These are phyloP conservation scores for Fusarium domesticum DNA, from an alignment of 2,329 filamentous ascomycete species.

Conservation along the genomic window DNA sequence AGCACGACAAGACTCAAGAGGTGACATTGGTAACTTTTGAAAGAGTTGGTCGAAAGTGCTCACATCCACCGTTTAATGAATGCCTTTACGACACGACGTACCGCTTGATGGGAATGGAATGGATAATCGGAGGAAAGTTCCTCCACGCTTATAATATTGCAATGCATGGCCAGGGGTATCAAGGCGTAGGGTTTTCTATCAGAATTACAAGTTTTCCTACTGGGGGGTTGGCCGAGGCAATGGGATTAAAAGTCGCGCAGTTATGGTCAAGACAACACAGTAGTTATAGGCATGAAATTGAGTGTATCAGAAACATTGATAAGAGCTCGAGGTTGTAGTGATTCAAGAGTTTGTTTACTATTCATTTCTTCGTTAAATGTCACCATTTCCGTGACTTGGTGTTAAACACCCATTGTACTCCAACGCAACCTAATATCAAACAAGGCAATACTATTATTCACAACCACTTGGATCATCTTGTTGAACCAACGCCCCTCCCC, in stretches of 20 bases:
- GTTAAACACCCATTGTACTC: too few species aligned
- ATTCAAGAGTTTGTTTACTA: too few species aligned
- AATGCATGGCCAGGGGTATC: slow-evolving; percentile 27
- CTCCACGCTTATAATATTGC: slow-evolving; percentile 16
- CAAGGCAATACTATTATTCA: background rate
- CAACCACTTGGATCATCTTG: background rate
- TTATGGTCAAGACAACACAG: slow-evolving; percentile 19
- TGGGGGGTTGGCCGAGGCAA: slow-evolving; percentile 3
- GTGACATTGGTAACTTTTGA: slow-evolving; percentile 10
- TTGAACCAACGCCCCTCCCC: background rate
- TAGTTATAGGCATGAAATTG: slow-evolving; percentile 29
- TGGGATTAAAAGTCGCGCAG: slow-evolving; percentile 12
- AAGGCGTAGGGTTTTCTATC: slow-evolving; percentile 24
- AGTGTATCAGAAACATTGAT: slow-evolving; percentile 21
- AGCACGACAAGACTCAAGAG: slow-evolving; percentile 5
- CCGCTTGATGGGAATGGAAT: slow-evolving; percentile 24
- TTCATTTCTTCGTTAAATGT: background rate
- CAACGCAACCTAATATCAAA: too few species aligned
- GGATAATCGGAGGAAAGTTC: slow-evolving; percentile 20
- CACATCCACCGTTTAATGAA: slow-evolving; percentile 19
- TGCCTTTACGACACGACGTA: slow-evolving; percentile 25
- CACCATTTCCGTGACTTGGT: too few species aligned
- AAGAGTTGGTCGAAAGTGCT: slow-evolving; percentile 16
- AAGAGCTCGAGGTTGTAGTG: too few species aligned
- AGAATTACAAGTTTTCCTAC: slow-evolving; percentile 17